Conservation (phyloP, 2,329 filamentous ascomycete species). For the Coleophoma cylindrospora region DNA sequence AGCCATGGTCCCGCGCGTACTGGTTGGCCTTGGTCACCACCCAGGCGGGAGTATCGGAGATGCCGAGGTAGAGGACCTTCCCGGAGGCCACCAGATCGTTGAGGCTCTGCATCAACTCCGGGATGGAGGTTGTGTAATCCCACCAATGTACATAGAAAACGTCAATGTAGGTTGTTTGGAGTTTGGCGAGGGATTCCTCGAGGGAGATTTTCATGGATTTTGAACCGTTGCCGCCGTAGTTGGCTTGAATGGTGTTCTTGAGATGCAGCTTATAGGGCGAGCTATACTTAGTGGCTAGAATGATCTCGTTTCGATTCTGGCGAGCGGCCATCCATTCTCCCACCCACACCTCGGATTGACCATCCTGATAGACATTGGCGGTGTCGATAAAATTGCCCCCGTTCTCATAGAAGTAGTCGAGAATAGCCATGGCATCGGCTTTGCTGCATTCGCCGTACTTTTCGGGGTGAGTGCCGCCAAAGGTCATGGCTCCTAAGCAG, state of each 20-base stretch:
- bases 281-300: conserved; percentile 62
- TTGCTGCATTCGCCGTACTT: conserved; percentile 30
- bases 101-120: conserved; percentile 61
- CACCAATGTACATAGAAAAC: conserved; percentile 26
- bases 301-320: conserved; percentile 52
- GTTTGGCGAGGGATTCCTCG: conserved; percentile 21
- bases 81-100: conserved; percentile 51
- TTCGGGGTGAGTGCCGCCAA: conserved; percentile 41
- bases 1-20: conserved; percentile 43
- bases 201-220: conserved; percentile 32
- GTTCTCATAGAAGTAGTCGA: conserved; percentile 47
- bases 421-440: conserved; percentile 46
- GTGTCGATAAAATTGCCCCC: conserved; percentile 66
- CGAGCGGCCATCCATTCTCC: conserved; percentile 65
- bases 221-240: conserved; percentile 35
- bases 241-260: conserved; percentile 25
- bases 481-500: conserved; percentile 26
- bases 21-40: conserved; percentile 33
- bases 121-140: conserved; percentile 49
- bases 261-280: conserved; percentile 37
- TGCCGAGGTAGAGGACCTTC: conserved; percentile 61
- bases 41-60: conserved; percentile 65
- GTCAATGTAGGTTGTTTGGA: conserved; percentile 33
- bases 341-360: conserved; percentile 56
- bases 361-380: conserved; percentile 51